Percentiles rank a stretch among this genome's conserved stretches.
phyloP scores from a whole-genome alignment of 495 filamentous ascomycete species.

The Penicillium subrubescens region DNA sequence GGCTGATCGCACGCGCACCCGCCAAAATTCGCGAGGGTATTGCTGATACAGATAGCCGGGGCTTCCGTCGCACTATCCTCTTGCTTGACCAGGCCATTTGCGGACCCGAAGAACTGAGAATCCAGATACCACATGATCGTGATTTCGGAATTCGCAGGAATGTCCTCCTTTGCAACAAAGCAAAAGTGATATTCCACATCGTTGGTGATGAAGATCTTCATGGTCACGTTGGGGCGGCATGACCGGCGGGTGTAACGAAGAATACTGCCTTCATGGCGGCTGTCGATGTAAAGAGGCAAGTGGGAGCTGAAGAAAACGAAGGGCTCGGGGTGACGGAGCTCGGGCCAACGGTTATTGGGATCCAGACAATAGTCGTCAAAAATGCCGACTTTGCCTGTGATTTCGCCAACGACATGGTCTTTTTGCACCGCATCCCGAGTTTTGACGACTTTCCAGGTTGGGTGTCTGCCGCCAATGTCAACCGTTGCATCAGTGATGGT shows the following conservation, averaged over 20 bases:
- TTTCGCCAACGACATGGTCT: conserved; percentile 76
- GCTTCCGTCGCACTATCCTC: conserved; percentile 51
- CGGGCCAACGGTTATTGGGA: conserved; percentile 71
- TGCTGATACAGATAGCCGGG: conserved; percentile 62
- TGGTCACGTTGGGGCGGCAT: conserved; percentile 77
- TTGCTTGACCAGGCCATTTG: conserved; percentile 50
- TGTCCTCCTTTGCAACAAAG: conserved; percentile 75
- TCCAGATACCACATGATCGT: conserved; percentile 69
- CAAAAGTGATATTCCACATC: conserved; percentile 83
- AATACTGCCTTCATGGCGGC: conserved; percentile 77
- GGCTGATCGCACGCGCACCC: conserved; percentile 79
- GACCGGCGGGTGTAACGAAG: conserved; percentile 86
- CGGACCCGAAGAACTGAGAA: conserved; percentile 46
- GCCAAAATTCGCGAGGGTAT: conserved; percentile 80
- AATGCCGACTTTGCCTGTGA: conserved; percentile 82
- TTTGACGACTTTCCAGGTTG: conserved; percentile 72
- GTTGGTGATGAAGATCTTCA: conserved; percentile 80
- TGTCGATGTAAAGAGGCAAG: conserved; percentile 89
- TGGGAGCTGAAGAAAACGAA: conserved; percentile 83
- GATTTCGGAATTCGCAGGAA: conserved; percentile 63
- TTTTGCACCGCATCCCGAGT: conserved; percentile 63
- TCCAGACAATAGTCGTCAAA: conserved; percentile 76
- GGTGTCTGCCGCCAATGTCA: conserved; percentile 48
- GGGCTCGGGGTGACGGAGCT: conserved; percentile 75
- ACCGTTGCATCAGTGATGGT: conserved; percentile 44